Conservation (phyloP, 257 asterid species). For the Gentiana straminea region DNA sequence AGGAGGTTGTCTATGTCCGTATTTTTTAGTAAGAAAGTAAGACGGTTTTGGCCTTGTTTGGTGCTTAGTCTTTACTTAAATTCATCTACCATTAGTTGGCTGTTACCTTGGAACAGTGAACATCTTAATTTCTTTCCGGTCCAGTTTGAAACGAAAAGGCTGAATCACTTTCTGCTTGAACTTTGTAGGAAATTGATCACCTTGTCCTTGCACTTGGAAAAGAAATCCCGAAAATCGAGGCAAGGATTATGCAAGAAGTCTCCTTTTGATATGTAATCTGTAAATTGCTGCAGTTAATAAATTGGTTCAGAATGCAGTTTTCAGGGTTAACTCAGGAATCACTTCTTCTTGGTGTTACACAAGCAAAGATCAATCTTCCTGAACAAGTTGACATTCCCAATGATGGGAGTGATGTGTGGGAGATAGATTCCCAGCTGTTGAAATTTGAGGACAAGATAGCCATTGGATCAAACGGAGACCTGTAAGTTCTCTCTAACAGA, state of each 20-base stretch:
- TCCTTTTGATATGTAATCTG: conserved; percentile 2
- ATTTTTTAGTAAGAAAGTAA: too few relatives aligned
- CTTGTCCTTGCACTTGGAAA: conserved; percentile 43
- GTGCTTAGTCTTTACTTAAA: too few relatives aligned
- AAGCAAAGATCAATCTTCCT: conserved; percentile 15
- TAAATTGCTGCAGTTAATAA: conserved; percentile 1
- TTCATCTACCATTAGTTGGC: too few relatives aligned
- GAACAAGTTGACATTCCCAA: conserved; percentile 38
- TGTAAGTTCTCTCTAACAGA: conserved; percentile 35
- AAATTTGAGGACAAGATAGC: conserved; percentile 52
- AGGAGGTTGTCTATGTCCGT: too few relatives aligned
- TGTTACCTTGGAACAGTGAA: too few relatives aligned
- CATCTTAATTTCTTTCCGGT: too few relatives aligned
- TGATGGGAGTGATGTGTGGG: conserved; percentile 69
- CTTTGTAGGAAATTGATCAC: conserved; percentile 45
- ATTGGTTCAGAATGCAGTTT: conserved; percentile 20
- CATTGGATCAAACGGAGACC: conserved; percentile 57
- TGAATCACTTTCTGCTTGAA: conserved; percentile 15
- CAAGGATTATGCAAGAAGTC: conserved; percentile 11
- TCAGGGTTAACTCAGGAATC: conserved; percentile 24
- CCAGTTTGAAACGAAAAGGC: neutral
- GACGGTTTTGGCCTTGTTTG: too few relatives aligned
- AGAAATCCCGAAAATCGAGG: conserved; percentile 69
- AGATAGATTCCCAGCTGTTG: conserved; percentile 55
- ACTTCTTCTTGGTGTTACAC: conserved; percentile 19